phyloP scores from a whole-genome alignment of 148 eudicot genomes.

The Dysphania ambrosioides region DNA sequence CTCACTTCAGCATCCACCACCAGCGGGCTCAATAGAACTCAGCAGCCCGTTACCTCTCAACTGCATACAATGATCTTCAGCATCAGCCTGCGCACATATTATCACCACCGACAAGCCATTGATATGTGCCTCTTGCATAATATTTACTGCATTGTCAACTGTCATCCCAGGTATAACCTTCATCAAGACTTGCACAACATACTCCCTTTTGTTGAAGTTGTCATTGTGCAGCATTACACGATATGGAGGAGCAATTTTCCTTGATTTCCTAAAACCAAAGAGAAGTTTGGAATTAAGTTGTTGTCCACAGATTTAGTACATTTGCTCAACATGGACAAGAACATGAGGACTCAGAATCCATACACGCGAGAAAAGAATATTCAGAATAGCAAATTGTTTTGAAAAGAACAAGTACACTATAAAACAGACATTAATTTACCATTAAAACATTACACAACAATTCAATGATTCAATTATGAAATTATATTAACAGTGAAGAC shows the following conservation, averaged over 20 bases:
- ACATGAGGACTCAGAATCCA: background rate
- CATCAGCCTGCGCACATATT: conserved; percentile 76
- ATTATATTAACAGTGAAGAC: too few relatives aligned
- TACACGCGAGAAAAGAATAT: background rate
- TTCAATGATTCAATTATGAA: too few relatives aligned
- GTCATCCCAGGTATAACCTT: conserved; percentile 98
- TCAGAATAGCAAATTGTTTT: background rate
- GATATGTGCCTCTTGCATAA: conserved; percentile 92
- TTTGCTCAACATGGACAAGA: background rate
- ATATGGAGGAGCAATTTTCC: conserved; percentile 81
- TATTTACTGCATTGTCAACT: conserved; percentile 77
- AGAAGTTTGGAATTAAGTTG: conserved; percentile 3
- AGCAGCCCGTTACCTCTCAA: conserved; percentile 82
- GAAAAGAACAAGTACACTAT: background rate
- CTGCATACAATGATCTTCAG: conserved; percentile 87
- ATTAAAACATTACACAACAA: background rate
- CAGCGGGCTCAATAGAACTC: conserved; percentile 86
- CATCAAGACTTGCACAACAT: conserved; percentile 96
- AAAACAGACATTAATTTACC: background rate
- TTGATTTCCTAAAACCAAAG: conserved; percentile 55
- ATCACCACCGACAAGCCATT: conserved; percentile 79
- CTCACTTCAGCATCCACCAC: conserved; percentile 56
- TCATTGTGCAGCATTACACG: conserved; percentile 87
- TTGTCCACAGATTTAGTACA: background rate
- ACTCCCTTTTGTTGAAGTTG: conserved; percentile 89